Conservation (phyloP, 306 rosid genomes). For the Canavalia ensiformis region DNA sequence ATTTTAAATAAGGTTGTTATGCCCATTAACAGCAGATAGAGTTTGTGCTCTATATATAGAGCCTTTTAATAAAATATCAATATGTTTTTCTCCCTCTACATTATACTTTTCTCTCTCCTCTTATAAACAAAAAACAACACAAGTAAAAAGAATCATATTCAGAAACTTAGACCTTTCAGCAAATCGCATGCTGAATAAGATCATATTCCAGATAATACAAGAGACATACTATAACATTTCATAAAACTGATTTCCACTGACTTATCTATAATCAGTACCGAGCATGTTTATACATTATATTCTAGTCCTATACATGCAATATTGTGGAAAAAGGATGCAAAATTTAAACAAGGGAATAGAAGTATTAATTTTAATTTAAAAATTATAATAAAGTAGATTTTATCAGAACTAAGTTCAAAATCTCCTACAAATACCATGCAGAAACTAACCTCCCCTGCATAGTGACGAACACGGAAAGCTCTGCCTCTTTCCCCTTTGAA, state of each 20-base stretch:
- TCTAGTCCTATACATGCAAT: conserved; percentile 17
- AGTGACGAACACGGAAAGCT: conserved; percentile 79
- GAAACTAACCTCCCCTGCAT: conserved; percentile 94
- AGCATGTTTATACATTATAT: conserved; percentile 29
- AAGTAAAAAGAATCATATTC: neutral
- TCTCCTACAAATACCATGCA: conserved; percentile 40
- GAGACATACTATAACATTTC: neutral
- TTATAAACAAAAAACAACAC: neutral
- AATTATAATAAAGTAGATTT: conserved; percentile 10
- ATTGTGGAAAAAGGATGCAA: neutral
- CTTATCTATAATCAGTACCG: neutral
- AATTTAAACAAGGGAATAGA: conserved; percentile 19
- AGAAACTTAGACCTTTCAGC: conserved; percentile 26
- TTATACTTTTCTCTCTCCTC: too few relatives aligned
- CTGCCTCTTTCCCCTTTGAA: conserved; percentile 86
- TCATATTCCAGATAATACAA: conserved; percentile 22
- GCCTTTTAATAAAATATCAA: too few relatives aligned
- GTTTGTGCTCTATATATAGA: too few relatives aligned
- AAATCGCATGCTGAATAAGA: conserved; percentile 15
- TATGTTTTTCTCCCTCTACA: too few relatives aligned
- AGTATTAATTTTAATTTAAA: conserved; percentile 24
- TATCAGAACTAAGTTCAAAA: conserved; percentile 33
- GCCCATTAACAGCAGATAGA: too few relatives aligned
- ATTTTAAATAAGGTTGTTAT: too few relatives aligned
- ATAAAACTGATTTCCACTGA: conserved; percentile 11